Percentiles rank a stretch among this genome's conserved stretches.
Evolutionary conservation across 495 filamentous ascomycete species (phyloP).

Genomic region (Clavariopsis aquatica): DNA sequence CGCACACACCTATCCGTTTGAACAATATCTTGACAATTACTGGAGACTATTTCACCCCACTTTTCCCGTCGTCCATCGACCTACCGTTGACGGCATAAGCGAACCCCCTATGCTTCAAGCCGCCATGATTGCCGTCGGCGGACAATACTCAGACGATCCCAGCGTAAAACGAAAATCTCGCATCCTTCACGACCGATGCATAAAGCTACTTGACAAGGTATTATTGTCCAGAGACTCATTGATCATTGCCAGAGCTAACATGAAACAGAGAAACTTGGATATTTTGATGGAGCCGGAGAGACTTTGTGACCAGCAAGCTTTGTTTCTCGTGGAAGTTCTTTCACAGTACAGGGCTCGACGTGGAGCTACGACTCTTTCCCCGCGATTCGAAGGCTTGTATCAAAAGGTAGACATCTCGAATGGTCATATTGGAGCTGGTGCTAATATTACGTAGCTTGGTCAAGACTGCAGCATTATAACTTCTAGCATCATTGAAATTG

Average conservation of each 20-base stretch:
- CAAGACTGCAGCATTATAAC: conserved; percentile 30
- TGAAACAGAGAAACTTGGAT: conserved; percentile 30
- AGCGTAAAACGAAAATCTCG: conserved; percentile 44
- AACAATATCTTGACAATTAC: conserved; percentile 49
- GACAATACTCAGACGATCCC: conserved; percentile 44
- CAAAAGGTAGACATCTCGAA: conserved; percentile 21
- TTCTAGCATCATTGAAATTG: conserved; percentile 11
- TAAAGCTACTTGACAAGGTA: conserved; percentile 47
- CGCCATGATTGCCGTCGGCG: conserved; percentile 50
- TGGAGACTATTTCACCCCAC: conserved; percentile 49
- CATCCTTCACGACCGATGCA: conserved; percentile 45
- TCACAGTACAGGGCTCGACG: conserved; percentile 43
- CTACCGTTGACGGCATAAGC: conserved; percentile 41
- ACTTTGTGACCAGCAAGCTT: conserved; percentile 42
- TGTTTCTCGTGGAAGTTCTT: conserved; percentile 42
- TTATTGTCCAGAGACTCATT: background rate
- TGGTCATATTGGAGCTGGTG: background rate
- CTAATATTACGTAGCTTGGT: conserved; percentile 30
- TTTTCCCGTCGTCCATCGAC: conserved; percentile 48
- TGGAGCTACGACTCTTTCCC: conserved; percentile 36
- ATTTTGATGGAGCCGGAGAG: conserved; percentile 35
- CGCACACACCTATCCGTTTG: conserved; percentile 27
- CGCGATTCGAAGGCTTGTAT: conserved; percentile 42
- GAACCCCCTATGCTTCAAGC: conserved; percentile 45
- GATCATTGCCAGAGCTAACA: conserved; percentile 11